Evolutionary conservation across 345 rosid species (phyloP), one percentile per base, ranked within the genome.

Genomic region (Gossypium sturtianum): DNA sequence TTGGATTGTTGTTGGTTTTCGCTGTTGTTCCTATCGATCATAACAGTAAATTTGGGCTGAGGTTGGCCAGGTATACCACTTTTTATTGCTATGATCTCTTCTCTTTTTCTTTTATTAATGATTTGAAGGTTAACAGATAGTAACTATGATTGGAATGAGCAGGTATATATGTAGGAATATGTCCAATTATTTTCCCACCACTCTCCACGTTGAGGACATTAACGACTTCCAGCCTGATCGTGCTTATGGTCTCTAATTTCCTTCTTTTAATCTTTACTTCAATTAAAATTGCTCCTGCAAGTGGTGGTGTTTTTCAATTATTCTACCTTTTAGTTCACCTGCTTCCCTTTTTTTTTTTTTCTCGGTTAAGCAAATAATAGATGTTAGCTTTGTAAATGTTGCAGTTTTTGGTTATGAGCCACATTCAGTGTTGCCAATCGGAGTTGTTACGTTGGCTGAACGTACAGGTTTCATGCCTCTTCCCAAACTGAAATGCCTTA

Each of bases 341-440:
- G 1, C 38, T 34, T 34, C 41, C 41, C 7, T 34, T 34, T 5
- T 34, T 34, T 34, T 34, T 34, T 34, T 5, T 4, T 34, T 0
- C 7, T 34, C 7, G 41, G 41, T 5, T 34, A 34, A 34, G 41
- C 7, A 22, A 9, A 3, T 57, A 57, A 57, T 10, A 9, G 13
- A 67, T 29, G 73, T 52, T 53, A 16, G 20, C 15, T 66, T 34
- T 12, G 52, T 57, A 73, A 47, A 69, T 60, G 43, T 17, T 80
- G 83, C 89, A 94, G 98, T 95, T 38, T 85, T 93, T 41, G 97
- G 96, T 20, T 95, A 86, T 45, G 98, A 91, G 84, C 98, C 99
- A 20, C 99, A 95, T 86, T 95, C 99, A 0, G 97, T 93, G 76
- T 79, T 86, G 76, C 98, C 97, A 0, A 84, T 93, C 59, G 99